Base-by-base conservation (phyloP, 208 protist species). In the Vickermania spadyakhi region DNA sequence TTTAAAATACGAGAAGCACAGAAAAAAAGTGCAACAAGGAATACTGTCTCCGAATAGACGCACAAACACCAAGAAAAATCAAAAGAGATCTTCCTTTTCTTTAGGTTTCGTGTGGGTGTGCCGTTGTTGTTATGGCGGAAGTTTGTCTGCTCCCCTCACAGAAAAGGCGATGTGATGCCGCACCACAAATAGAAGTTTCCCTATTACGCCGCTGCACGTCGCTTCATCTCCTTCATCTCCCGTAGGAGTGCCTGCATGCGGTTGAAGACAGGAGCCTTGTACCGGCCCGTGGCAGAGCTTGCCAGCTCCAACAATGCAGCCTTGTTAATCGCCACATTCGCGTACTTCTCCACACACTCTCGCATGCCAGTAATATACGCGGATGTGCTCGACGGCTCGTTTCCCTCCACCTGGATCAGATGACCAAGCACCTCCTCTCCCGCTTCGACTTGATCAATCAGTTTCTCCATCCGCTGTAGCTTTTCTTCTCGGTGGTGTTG, bases 221-320 rank as follows among this genome's bases (percentile, higher is more conserved):
- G 73, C 70, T 92, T 92, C 50, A 92, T 60, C 27, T 81, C 71
- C 71, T 94, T 94, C 66, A 94, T 86, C 1, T 63, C 60, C 70
- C 86, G 71, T 28, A 94, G 69, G 18, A 94, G 68, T 62, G 86
- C 77, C 62, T 87, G 86, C 84, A 90, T 89, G n/a, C 82, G 77
- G n/a, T 72, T 68, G 58, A 94, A 94, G 4, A 94, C 42, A 0
- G 87, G 87, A 21, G 79, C 89, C 68, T 94, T 94, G 61, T 75
- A 94, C 59, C 84, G 83, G 2, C 87, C 67, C 23, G 87, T 94
- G 11, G 87, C 87, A 54, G 89, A 81, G 42, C 84, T 84, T 22
- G 87, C 81, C 30, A 94, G 72, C 63, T 90, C 79, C 68, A 81
- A 77, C 54, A 91, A 66, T 23, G 58, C 54, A 27, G 50, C 50